Evolutionary conservation across 352 stramenopile genomes (phyloP).

Genomic region (Globisporangium spiculum): DNA sequence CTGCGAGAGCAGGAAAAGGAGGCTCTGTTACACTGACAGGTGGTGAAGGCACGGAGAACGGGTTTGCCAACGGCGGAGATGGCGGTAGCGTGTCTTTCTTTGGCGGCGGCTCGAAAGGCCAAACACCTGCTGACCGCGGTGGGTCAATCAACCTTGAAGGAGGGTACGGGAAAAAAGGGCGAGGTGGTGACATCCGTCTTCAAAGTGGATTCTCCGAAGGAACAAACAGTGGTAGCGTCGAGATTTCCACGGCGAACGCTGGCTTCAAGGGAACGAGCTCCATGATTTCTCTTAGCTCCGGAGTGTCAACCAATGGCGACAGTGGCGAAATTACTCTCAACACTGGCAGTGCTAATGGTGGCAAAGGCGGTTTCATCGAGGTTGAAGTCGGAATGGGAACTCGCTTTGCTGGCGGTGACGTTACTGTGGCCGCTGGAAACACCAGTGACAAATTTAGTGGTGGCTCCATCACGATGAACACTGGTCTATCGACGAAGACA

Average conservation of each 20-base stretch:
- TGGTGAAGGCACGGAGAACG: constrained; percentile 53
- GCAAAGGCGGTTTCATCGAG: constrained; percentile 57
- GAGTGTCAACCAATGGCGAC: constrained; percentile 53
- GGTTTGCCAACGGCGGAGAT: constrained; percentile 77
- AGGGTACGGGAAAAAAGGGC: constrained; percentile 58
- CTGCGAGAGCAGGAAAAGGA: constrained; percentile 32
- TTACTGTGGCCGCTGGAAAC: constrained; percentile 64
- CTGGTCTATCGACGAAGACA: constrained; percentile 49
- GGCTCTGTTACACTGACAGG: constrained; percentile 54
- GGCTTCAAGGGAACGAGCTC: constrained; percentile 58
- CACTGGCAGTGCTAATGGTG: constrained; percentile 50
- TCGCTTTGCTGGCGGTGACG: constrained; percentile 45
- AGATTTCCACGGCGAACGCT: constrained; percentile 51
- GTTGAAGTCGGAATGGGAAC: constrained; percentile 55
- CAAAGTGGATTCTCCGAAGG: constrained; percentile 51
- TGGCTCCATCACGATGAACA: constrained; percentile 53
- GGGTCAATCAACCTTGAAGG: constrained; percentile 69
- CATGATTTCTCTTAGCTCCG: constrained; percentile 45
- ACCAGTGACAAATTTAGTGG: constrained; percentile 56
- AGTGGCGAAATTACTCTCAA: constrained; percentile 60
- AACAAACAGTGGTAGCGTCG: constrained; percentile 51
- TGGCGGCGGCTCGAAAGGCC: constrained; percentile 80
- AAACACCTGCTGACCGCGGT: constrained; percentile 54
- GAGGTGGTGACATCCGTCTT: constrained; percentile 49
- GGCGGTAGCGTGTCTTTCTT: constrained; percentile 84